phyloP scores from a whole-genome alignment of 1,284 basidiomycete genomes.

The Lentinus polychrous region DNA sequence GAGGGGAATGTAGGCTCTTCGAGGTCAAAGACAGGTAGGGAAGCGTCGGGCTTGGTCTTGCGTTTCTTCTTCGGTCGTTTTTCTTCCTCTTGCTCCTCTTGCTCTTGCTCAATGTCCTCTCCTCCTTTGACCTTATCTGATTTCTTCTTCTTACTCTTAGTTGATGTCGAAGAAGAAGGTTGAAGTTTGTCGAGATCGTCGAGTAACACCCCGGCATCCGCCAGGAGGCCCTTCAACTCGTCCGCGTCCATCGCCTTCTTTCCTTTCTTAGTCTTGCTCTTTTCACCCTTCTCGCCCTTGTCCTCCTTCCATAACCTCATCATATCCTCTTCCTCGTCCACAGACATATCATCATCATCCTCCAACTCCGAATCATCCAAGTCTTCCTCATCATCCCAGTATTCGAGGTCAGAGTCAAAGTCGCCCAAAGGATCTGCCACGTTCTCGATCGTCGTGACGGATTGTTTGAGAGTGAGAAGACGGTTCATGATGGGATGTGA shows the following conservation, averaged over 20 bases:
- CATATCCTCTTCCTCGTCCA: constrained; percentile 13
- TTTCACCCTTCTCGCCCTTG: constrained; percentile 9
- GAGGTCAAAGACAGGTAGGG: constrained; percentile 55
- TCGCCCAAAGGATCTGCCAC: constrained; percentile 59
- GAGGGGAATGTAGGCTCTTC: constrained; percentile 61
- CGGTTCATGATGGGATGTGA: constrained; percentile 78
- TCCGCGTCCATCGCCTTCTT: too few species aligned
- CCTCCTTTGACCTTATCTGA: constrained; percentile 20
- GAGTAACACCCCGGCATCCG: too few species aligned
- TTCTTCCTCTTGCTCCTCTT: constrained; percentile 7
- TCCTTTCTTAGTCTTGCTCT: constrained; percentile 9
- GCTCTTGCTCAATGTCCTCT: constrained; percentile 14
- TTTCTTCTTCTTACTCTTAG: background rate
- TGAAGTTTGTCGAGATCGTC: too few species aligned
- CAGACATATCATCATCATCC: constrained; percentile 11
- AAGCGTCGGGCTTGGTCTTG: constrained; percentile 16
- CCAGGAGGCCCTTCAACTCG: too few species aligned
- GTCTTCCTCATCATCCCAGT: constrained; percentile 28
- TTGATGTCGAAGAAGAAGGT: too few species aligned
- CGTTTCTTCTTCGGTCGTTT: constrained; percentile 27
- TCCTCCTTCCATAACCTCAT: constrained; percentile 17
- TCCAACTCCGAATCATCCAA: constrained; percentile 21
- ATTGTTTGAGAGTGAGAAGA: constrained; percentile 81
- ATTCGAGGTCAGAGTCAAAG: constrained; percentile 33
- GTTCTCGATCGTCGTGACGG: constrained; percentile 76